Evolutionary conservation across 805 yeast genomes (phyloP).

Genomic region (Yarrowia sp.): DNA sequence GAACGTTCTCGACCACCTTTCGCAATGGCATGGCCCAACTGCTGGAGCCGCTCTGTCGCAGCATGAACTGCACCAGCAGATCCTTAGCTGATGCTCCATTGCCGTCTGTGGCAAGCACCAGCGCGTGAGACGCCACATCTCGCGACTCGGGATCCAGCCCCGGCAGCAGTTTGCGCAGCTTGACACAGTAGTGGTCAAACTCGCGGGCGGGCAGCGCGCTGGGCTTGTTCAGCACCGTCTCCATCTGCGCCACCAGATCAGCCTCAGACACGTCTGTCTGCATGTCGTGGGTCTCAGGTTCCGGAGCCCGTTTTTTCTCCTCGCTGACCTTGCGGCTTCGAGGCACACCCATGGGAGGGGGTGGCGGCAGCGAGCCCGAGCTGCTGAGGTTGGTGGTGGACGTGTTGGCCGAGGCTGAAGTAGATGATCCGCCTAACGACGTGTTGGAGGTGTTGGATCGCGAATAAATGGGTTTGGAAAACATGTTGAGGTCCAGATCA

Average conservation of each 20-base stretch:
- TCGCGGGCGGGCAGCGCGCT: slow-evolving; percentile 31
- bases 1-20: slow-evolving; percentile 46
- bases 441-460: slow-evolving; percentile 4
- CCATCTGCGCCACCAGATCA: slow-evolving; percentile 1
- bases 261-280: background rate
- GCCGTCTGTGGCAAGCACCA: slow-evolving; percentile 38
- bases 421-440: background rate
- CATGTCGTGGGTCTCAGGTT: background rate
- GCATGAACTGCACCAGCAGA: slow-evolving; percentile 51
- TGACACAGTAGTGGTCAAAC: slow-evolving; percentile 33
- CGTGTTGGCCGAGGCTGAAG: background rate
- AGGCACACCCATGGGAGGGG: slow-evolving; percentile 18
- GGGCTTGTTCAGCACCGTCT: background rate
- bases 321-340: slow-evolving; percentile 15
- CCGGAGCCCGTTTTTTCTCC: background rate
- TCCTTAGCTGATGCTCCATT: slow-evolving; percentile 39
- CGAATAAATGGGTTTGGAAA: slow-evolving; percentile 12
- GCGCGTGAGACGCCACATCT: slow-evolving; percentile 34
- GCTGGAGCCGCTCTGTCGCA: slow-evolving; percentile 54
- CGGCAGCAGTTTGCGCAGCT: slow-evolving; percentile 31
- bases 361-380: background rate
- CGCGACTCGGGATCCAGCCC: slow-evolving; percentile 30
- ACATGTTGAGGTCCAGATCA: slow-evolving; percentile 12
- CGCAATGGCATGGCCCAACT: slow-evolving; percentile 69
- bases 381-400: slow-evolving; percentile 15